Base-by-base conservation (phyloP, 768 basidiomycete genomes). In the Suillus subluteus region DNA sequence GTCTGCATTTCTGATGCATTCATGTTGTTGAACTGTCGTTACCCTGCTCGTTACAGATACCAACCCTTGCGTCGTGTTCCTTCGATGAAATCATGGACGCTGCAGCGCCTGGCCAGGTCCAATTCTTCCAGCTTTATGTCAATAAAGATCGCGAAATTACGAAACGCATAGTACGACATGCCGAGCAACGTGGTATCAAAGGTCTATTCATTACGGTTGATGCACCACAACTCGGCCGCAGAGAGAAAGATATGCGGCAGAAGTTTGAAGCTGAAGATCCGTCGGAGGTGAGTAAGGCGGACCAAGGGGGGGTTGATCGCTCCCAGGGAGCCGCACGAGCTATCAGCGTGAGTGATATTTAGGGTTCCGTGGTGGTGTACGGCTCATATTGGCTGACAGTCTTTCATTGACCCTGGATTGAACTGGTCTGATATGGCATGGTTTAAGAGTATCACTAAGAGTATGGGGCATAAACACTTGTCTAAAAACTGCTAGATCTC, bases 221-320 rank as follows among this genome's bases (percentile, higher is more conserved):
- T 79, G 95, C 96, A 0, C 95, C 95, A 5, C 95, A 96, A 69
- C 87, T 97, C 15, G 95, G 95, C 44, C 86, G 94, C 13, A 84
- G 95, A 66, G 94, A 95, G 76, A 94, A 94, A 88, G 96, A 97
- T 73, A 96, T 98, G 95, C 85, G 95, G 32, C 91, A 91, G 89
- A 96, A 95, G 74, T 97, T 96, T 69, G 92, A 91, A 26, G 93
- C 90, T 16, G 90, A 88, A 44, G 40, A 61, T 30, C 59, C 59
- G 6, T 66, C 70, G 23, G 75, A 72, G 16, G 71, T 71, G 3
- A 73, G 67, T 13, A 73, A 66, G 44, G 72, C 76, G 4, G 16
- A 44, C 21, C 56, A 55, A 54, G 32, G 13, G 4, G 67, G 67
- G 2, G 88, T 95, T 63, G 88, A 95, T 73, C 86, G 91, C 58